Evolutionary conservation across 768 basidiomycete species (phyloP).

Genomic region (Trametes cinnabarina): DNA sequence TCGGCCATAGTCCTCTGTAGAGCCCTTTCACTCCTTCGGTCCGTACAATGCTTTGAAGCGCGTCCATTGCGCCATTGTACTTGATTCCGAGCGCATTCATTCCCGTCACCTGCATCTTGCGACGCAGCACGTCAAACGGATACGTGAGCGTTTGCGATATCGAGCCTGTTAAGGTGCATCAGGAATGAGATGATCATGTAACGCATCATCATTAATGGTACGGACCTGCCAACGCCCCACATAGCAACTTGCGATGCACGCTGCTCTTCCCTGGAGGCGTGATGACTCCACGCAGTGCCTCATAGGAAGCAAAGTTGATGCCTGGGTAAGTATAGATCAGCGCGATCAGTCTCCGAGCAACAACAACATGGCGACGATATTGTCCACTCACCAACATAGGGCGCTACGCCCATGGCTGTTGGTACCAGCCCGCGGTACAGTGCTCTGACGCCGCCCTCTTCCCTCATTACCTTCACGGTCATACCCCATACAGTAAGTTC

Average conservation of each 20-base stretch:
- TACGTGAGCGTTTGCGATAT: constrained; percentile 94
- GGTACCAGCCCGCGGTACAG: constrained; percentile 84
- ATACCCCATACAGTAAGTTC: constrained; percentile 82
- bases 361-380: background rate
- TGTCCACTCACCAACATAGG: constrained; percentile 52
- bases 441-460: constrained; percentile 87
- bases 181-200: constrained; percentile 1
- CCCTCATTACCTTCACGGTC: constrained; percentile 85
- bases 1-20: constrained; percentile 88
- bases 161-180: constrained; percentile 48
- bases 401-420: constrained; percentile 87
- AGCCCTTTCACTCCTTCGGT: constrained; percentile 75
- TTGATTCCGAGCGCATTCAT: constrained; percentile 61
- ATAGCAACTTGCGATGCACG: constrained; percentile 67
- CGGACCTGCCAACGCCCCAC: constrained; percentile 84
- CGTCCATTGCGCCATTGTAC: constrained; percentile 82
- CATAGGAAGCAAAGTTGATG: constrained; percentile 94
- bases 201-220: constrained; percentile 2
- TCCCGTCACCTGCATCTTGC: constrained; percentile 94
- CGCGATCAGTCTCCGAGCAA: background rate
- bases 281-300: constrained; percentile 69
- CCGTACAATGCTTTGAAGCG: constrained; percentile 62
- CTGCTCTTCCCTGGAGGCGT: constrained; percentile 80
- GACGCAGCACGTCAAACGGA: constrained; percentile 89
- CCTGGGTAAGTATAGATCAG: constrained; percentile 30